Percentiles rank a stretch among this genome's conserved stretches.
Conservation (phyloP, 2,329 filamentous ascomycete genomes). For the Exserohilum turcica region DNA sequence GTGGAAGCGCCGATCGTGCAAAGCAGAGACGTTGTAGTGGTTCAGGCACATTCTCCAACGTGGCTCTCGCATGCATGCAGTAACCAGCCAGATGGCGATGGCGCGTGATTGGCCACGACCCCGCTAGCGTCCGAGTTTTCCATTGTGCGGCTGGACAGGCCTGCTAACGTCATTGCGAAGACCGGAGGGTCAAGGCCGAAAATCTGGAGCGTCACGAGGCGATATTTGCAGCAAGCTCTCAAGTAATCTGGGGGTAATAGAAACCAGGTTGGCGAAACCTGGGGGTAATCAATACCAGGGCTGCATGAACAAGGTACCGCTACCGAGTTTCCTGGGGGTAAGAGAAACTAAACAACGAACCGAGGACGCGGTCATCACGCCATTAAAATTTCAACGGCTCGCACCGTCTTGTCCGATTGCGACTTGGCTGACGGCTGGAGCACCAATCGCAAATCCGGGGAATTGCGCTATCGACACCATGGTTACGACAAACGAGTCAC, state of each 20-base stretch:
- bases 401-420: constrained; percentile 17
- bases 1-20: too few relatives aligned
- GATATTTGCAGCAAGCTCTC: constrained; percentile 24
- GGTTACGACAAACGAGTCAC: constrained; percentile 21
- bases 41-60: background rate
- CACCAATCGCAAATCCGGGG: constrained; percentile 22
- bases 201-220: background rate
- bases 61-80: background rate
- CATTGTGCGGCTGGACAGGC: constrained; percentile 11
- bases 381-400: constrained; percentile 23
- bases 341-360: constrained; percentile 17
- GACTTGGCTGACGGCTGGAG: constrained; percentile 20
- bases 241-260: constrained; percentile 41
- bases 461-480: constrained; percentile 17
- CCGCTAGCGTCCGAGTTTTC: constrained; percentile 27
- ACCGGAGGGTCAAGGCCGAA: constrained; percentile 17
- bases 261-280: constrained; percentile 25
- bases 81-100: background rate
- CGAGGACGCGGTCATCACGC: constrained; percentile 28
- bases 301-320: constrained; percentile 22
- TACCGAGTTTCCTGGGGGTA: constrained; percentile 30
- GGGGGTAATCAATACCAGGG: constrained; percentile 20
- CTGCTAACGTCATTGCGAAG: constrained; percentile 26
- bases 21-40: background rate
- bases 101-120: constrained; percentile 16